Evolutionary conservation across 192 early-diverging fungal species (phyloP).

Genomic region (Funneliformis geosporum): DNA sequence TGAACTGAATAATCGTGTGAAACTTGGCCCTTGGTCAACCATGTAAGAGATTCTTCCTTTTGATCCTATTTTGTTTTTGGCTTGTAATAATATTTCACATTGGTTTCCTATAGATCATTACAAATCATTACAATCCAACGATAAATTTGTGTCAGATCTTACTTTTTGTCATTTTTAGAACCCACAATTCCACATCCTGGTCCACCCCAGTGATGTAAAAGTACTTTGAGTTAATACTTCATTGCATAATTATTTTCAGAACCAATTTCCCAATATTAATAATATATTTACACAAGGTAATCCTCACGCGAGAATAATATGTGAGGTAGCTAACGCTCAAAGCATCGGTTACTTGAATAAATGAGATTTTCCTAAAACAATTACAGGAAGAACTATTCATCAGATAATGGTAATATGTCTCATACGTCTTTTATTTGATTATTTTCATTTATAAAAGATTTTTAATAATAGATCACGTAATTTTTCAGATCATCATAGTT

Average conservation of each 20-base stretch:
- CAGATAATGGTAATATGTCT: no score
- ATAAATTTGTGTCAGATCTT: conserved; percentile 7
- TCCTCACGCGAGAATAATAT: conserved; percentile 11
- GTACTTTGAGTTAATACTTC: conserved; percentile 12
- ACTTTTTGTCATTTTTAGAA: background rate
- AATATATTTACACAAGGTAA: conserved; percentile 16
- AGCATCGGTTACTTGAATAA: background rate
- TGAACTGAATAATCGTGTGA: background rate
- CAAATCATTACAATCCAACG: conserved; percentile 10
- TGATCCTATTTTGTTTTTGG: background rate
- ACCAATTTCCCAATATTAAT: conserved; percentile 19
- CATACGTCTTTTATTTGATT: no score
- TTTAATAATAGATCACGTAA: no score
- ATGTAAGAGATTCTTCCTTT: background rate
- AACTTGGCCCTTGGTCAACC: background rate
- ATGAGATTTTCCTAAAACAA: background rate
- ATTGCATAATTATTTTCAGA: conserved; percentile 12
- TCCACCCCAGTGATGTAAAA: background rate
- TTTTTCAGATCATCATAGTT: no score
- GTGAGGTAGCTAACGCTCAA: conserved; percentile 21
- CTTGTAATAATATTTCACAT: background rate
- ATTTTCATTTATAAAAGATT: no score
- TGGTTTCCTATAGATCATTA: conserved; percentile 29
- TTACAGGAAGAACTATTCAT: no score
- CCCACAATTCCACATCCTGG: background rate